Percentiles rank a stretch among this genome's conserved stretches.
phyloP scores from a whole-genome alignment of 176 grass and related monocot species.

The Triticum timopheevii region DNA sequence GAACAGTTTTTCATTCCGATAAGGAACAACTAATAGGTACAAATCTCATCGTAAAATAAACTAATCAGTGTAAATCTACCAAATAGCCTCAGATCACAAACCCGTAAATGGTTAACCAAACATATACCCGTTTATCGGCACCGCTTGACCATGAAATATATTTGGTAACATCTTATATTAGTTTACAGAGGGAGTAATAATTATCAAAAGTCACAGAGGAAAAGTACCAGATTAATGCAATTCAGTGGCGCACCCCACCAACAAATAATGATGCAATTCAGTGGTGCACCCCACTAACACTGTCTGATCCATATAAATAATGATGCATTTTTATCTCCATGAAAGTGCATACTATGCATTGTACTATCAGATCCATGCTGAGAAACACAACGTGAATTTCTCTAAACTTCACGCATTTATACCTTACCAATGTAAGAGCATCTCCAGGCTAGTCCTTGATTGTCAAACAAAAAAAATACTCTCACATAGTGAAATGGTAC shows the following conservation, averaged over 20 bases:
- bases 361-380: not conserved
- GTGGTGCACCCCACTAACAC: no score
- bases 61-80: not conserved
- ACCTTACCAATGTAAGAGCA: not conserved
- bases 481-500: not conserved
- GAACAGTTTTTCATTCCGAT: slow-evolving; percentile 4
- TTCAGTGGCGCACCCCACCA: slow-evolving; percentile 3
- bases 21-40: not conserved
- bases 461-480: not conserved
- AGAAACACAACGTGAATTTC: not conserved
- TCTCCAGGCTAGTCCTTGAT: not conserved
- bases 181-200: no score
- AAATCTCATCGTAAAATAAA: not conserved
- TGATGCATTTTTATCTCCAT: no score
- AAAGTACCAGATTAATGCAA: not conserved
- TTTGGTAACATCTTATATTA: not conserved
- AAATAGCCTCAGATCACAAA: not conserved
- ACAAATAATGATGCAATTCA: not conserved
- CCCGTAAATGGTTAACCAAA: not conserved
- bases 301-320: no score
- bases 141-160: slow-evolving; percentile 15
- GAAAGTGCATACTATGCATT: no score
- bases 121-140: not conserved
- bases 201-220: not conserved
- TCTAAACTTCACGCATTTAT: not conserved